Percentiles rank a stretch among this genome's conserved stretches.
Conservation (phyloP, 139 green algal species). For the Trebouxia sp. region DNA sequence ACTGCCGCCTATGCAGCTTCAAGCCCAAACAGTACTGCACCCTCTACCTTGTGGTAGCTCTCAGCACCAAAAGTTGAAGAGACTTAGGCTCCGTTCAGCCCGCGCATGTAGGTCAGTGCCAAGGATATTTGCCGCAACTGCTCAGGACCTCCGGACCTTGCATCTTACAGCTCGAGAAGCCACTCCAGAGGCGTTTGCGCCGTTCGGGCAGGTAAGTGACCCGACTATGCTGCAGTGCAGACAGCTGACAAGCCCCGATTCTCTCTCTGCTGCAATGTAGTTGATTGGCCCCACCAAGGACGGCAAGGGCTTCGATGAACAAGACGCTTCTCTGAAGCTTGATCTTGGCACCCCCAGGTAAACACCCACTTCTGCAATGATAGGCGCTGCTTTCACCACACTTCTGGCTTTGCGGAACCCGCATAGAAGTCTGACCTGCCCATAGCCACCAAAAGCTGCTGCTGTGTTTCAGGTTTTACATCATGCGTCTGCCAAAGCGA, state of each 20-base stretch:
- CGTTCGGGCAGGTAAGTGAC: constrained; percentile 77
- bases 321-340: constrained; percentile 72
- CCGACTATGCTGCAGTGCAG: too few species aligned
- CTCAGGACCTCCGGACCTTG: background rate
- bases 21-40: too few species aligned
- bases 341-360: constrained; percentile 65
- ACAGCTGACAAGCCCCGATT: too few species aligned
- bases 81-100: too few species aligned
- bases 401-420: background rate
- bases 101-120: background rate
- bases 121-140: background rate
- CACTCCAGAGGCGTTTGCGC: constrained; percentile 58
- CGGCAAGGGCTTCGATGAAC: constrained; percentile 65
- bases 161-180: constrained; percentile 50
- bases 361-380: too few species aligned
- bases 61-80: too few species aligned
- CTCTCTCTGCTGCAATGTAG: constrained; percentile 38
- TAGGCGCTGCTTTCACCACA: background rate
- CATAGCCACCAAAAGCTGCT: background rate
- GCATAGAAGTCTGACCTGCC: background rate
- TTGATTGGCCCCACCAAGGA: constrained; percentile 62
- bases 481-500: constrained; percentile 82
- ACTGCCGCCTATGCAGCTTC: too few species aligned
- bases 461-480: constrained; percentile 83
- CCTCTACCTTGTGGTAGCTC: too few species aligned